Base-by-base conservation (phyloP, 768 basidiomycete species). In the Boletus rubroflammeus region DNA sequence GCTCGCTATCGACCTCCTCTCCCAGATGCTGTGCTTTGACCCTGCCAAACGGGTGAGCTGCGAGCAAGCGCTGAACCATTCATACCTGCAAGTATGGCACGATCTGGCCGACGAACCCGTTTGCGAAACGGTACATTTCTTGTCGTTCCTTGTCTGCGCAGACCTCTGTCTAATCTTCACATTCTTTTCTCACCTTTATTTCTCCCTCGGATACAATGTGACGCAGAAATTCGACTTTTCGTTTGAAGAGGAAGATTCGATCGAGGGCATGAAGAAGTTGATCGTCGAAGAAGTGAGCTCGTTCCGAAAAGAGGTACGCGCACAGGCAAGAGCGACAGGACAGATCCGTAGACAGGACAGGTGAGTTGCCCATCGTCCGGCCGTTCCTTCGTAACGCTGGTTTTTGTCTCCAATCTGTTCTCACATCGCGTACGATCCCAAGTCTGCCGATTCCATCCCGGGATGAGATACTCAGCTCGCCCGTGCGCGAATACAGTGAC, bases 31-130 rank as follows among this genome's bases (percentile, higher is more conserved):
- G 43, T 88, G 90, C 71, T 99, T 98, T 68, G 97, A 99, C 68
- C 97, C 97, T 36, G 88, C 93, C 17, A 93, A 93, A 74, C 86
- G 96, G 51, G 95, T 98, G 70, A 92, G 90, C 55, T 98, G 96
- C 70, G 93, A 97, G 65, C 86, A 98, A 67, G 97, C 97, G 2
- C 76, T 99, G 47, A 87, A 88, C 50, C 97, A 99, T 67, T 93
- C 95, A 2, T 99, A 98, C 74, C 75, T 92, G 56, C 83, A 89
- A 56, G 97, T 98, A 11, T 99, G 97, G 97, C 95, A 98, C 67
- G 97, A 98, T 70, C 94, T 94, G 19, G 84, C 90, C 10, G 95
- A 98, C 67, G 95, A 97, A 70, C 95, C 95, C 0, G 62, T 81
- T 35, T 97, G 93, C 70, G 84, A 90, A 35, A 71, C 80, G 46